A percentile compares a stretch with the other conserved stretches of the same genome.
phyloP scores from a whole-genome alignment of 1,139 yeast species.

The Hanseniaspora uvarum region DNA sequence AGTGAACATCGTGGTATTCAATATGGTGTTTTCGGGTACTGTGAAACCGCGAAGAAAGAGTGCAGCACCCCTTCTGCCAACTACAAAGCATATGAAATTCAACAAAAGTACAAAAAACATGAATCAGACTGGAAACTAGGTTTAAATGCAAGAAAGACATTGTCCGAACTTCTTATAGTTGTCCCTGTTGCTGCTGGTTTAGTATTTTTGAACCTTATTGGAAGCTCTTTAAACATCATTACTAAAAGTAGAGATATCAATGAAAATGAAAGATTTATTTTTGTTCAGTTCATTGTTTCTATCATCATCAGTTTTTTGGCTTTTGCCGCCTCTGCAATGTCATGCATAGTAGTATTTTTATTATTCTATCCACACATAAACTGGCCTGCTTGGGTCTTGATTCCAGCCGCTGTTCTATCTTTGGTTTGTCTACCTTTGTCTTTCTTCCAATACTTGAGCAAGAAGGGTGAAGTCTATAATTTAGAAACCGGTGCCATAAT shows the following conservation, averaged over 20 bases:
- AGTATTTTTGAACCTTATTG: slow-evolving; percentile 40
- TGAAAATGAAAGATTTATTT: slow-evolving; percentile 30
- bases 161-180: slow-evolving; percentile 62
- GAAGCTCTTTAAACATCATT: slow-evolving; percentile 33
- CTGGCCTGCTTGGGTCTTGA: slow-evolving; percentile 62
- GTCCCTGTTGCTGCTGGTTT: slow-evolving; percentile 78
- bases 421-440: slow-evolving; percentile 39
- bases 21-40: slow-evolving; percentile 84
- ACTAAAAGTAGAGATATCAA: slow-evolving; percentile 26
- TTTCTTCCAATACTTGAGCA: slow-evolving; percentile 28
- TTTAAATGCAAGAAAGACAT: slow-evolving; percentile 46
- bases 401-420: slow-evolving; percentile 53
- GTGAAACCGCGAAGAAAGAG: slow-evolving; percentile 35
- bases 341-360: slow-evolving; percentile 46
- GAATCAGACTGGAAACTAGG: slow-evolving; percentile 42
- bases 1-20: slow-evolving; percentile 43
- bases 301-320: slow-evolving; percentile 36
- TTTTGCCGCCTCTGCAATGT: slow-evolving; percentile 43
- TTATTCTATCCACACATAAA: slow-evolving; percentile 52
- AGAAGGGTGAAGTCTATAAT: slow-evolving; percentile 26
- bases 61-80: slow-evolving; percentile 49
- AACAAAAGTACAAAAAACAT: slow-evolving; percentile 22
- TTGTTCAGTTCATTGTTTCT: slow-evolving; percentile 29
- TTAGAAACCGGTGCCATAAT: slow-evolving; percentile 29
- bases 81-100: slow-evolving; percentile 33